phyloP scores from a whole-genome alignment of 306 rosid species.

The Leucaena leucocephala region DNA sequence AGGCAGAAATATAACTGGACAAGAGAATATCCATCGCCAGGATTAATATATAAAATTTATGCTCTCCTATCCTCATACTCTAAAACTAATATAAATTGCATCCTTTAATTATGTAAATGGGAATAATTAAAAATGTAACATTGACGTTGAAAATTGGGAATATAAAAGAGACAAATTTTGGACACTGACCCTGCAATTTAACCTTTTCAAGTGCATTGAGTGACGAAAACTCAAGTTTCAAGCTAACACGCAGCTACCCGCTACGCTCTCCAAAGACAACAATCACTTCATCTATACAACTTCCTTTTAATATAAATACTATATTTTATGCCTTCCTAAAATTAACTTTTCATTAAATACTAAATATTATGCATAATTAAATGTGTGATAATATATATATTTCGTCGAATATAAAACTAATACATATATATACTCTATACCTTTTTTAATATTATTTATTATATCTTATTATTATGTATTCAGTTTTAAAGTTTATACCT shows the following conservation, averaged over 20 bases:
- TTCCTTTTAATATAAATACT: not conserved
- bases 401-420: too few species aligned
- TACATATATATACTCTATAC: too few species aligned
- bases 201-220: slow-evolving; percentile 24
- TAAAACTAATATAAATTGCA: not conserved
- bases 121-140: not conserved
- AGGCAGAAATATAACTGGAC: too few species aligned
- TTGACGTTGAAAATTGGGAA: not conserved
- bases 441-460: too few species aligned
- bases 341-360: too few species aligned
- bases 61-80: not conserved
- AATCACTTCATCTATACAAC: not conserved
- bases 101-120: not conserved
- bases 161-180: slow-evolving; percentile 5
- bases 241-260: not conserved
- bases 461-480: too few species aligned
- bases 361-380: too few species aligned
- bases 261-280: not conserved
- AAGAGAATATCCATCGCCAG: too few species aligned
- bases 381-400: too few species aligned
- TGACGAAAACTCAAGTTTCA: slow-evolving; percentile 15
- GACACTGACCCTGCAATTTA: not conserved
- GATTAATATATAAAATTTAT: too few species aligned
- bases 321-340: too few species aligned
- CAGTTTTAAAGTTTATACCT: too few species aligned